phyloP scores from a whole-genome alignment of 148 eudicot species.

The Diospyros kaki region DNA sequence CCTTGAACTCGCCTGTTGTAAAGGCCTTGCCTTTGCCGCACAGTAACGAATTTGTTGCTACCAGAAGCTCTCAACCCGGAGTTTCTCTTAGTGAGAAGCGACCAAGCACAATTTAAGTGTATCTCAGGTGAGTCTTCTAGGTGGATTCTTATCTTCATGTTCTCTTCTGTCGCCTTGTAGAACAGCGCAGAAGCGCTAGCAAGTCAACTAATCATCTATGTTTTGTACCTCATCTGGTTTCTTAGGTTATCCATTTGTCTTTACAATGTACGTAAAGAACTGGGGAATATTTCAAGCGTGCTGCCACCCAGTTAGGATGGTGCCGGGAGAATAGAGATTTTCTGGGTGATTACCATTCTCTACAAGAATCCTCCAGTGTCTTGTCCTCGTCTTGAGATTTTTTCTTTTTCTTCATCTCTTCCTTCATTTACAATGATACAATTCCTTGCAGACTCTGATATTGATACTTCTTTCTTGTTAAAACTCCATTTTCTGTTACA shows the following conservation, averaged over 20 bases:
- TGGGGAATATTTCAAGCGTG: constrained; percentile 3
- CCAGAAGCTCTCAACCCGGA: constrained; percentile 29
- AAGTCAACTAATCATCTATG: not conserved
- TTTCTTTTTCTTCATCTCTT: not conserved
- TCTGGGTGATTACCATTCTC: not conserved
- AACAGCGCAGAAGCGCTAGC: not conserved
- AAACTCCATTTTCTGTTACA: not conserved
- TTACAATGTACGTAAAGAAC: not conserved
- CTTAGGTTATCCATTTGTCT: not conserved
- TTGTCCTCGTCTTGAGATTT: not conserved
- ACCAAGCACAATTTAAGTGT: constrained; percentile 4
- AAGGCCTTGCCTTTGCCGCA: constrained; percentile 61
- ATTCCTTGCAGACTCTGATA: not conserved
- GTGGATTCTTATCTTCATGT: not conserved
- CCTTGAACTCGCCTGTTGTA: constrained; percentile 22
- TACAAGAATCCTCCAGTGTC: not conserved
- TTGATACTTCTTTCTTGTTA: not conserved
- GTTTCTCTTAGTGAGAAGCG: constrained; percentile 4
- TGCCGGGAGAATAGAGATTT: not conserved
- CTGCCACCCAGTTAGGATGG: not conserved
- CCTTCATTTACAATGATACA: not conserved
- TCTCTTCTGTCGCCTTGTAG: not conserved
- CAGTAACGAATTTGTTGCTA: constrained; percentile 23
- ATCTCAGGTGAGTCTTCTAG: too few relatives aligned
- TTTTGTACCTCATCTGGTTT: not conserved